Evolutionary conservation across 2,329 filamentous ascomycete genomes (phyloP).

Genomic region (Trichothecium sympodiale): DNA sequence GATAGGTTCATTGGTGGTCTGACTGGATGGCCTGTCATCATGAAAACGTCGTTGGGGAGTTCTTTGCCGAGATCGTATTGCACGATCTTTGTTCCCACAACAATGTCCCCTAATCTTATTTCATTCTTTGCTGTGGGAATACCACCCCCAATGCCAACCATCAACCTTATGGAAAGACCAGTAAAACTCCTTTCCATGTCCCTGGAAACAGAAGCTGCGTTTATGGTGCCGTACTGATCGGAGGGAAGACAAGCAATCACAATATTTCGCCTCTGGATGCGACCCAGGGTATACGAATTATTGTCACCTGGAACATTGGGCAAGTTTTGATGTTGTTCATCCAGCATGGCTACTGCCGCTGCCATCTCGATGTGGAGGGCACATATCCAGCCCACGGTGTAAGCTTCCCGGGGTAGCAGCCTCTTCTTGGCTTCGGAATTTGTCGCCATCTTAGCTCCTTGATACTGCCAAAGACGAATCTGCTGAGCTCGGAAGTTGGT

Average conservation of each 20-base stretch:
- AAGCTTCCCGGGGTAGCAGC: no score
- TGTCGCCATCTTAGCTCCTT: no score
- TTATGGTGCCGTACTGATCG: slow-evolving; percentile 10
- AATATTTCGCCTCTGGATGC: slow-evolving; percentile 12
- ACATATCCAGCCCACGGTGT: slow-evolving; percentile 21
- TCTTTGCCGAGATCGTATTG: slow-evolving; percentile 1
- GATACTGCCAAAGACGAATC: no score
- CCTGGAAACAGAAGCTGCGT: no score
- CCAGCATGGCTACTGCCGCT: slow-evolving; percentile 15
- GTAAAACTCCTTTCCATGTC: no score
- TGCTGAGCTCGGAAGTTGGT: no score
- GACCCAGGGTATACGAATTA: slow-evolving; percentile 14
- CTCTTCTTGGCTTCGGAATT: no score
- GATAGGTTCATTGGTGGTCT: no score
- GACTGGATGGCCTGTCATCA: no score
- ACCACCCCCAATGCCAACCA: neutral
- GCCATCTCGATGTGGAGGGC: slow-evolving; percentile 14
- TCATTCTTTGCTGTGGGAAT: neutral
- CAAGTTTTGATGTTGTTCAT: slow-evolving; percentile 9
- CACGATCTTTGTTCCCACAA: neutral
- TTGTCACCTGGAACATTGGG: slow-evolving; percentile 5
- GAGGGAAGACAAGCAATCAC: slow-evolving; percentile 15
- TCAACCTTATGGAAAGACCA: neutral
- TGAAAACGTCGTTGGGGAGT: neutral
- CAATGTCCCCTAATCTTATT: neutral